Percentiles rank a stretch among this genome's conserved stretches.
Evolutionary conservation across 345 rosid genomes (phyloP).

Genomic region (Conringia planisiliqua): DNA sequence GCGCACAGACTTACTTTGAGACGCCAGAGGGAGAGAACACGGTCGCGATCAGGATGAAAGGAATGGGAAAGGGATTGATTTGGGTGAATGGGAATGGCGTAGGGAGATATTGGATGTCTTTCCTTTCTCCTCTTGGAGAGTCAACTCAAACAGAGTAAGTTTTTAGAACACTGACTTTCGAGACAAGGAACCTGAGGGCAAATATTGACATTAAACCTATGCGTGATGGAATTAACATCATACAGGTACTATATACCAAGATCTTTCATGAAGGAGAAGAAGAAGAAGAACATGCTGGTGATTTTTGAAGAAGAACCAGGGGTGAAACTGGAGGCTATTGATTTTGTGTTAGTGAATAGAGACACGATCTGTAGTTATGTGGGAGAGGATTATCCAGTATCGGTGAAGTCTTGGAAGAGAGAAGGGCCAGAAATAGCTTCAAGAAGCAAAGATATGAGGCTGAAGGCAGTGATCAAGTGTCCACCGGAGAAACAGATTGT

Average conservation of each 20-base stretch:
- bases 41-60: slow-evolving; percentile 47
- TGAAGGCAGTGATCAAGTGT: slow-evolving; percentile 51
- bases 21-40: slow-evolving; percentile 61
- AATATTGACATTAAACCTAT: background rate
- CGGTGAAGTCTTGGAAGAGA: slow-evolving; percentile 50
- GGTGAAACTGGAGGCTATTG: slow-evolving; percentile 42
- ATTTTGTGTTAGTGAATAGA: slow-evolving; percentile 52
- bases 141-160: slow-evolving; percentile 59
- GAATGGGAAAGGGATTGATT: slow-evolving; percentile 74
- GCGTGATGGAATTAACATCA: background rate
- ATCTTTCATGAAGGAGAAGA: slow-evolving; percentile 48
- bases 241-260: slow-evolving; percentile 70
- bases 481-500: slow-evolving; percentile 41
- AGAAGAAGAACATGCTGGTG: slow-evolving; percentile 52
- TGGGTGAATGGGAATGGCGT: slow-evolving; percentile 82
- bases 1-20: slow-evolving; percentile 53
- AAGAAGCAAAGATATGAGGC: slow-evolving; percentile 27
- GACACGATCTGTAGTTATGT: slow-evolving; percentile 66
- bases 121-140: slow-evolving; percentile 53
- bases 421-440: slow-evolving; percentile 26
- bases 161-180: background rate
- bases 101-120: slow-evolving; percentile 84
- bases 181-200: background rate
- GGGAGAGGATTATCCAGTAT: slow-evolving; percentile 49
- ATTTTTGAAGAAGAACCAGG: slow-evolving; percentile 68